Conservation (phyloP, 441 rosid genomes). For the Aquilaria agallochum region DNA sequence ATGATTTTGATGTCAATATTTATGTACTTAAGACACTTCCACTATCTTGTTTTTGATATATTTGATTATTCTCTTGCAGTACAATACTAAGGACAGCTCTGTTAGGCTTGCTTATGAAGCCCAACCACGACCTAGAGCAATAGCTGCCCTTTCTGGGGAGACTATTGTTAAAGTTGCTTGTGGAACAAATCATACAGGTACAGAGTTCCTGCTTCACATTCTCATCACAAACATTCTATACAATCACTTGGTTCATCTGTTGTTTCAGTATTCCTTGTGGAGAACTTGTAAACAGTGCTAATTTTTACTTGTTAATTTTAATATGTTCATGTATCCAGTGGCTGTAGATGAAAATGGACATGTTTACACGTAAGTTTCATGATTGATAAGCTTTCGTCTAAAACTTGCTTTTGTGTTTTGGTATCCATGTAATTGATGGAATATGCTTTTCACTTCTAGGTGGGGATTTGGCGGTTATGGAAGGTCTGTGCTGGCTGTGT, state of each 20-base stretch:
- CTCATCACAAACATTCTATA: no score
- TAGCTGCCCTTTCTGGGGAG: slow-evolving; percentile 69
- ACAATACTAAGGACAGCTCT: slow-evolving; percentile 86
- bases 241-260: no score
- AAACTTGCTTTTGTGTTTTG: slow-evolving; percentile 8
- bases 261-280: no score
- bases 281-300: no score
- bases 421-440: slow-evolving; percentile 15
- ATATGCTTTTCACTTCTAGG: slow-evolving; percentile 36
- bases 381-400: not conserved
- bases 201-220: slow-evolving; percentile 3
- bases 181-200: slow-evolving; percentile 95
- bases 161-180: slow-evolving; percentile 92
- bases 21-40: no score
- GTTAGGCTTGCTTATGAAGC: slow-evolving; percentile 90
- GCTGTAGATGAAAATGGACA: slow-evolving; percentile 84
- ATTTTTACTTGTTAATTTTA: not conserved
- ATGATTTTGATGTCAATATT: not conserved
- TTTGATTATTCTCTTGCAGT: slow-evolving; percentile 38
- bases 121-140: slow-evolving; percentile 86
- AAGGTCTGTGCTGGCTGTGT: slow-evolving; percentile 51
- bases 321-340: slow-evolving; percentile 46
- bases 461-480: slow-evolving; percentile 99
- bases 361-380: slow-evolving; percentile 87
- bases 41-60: no score